These are phyloP conservation scores for Piromyces finnis DNA, from an alignment of 192 early-diverging fungal genomes.

Conservation along the genomic window DNA sequence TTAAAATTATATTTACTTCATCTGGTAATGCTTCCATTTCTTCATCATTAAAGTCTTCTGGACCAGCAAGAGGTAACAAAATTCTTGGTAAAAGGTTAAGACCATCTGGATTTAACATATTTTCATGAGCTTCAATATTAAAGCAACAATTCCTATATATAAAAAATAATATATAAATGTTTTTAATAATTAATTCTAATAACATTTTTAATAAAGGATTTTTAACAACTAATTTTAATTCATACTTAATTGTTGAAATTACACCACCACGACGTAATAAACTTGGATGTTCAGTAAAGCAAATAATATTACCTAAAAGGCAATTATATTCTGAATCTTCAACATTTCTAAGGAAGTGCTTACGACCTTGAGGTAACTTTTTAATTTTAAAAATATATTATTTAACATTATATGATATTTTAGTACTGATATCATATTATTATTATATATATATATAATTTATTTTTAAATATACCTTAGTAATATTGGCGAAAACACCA, in stretches of 20 bases:
- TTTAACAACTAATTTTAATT: background rate
- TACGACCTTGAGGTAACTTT: slow-evolving; percentile 42
- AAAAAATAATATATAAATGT: background rate
- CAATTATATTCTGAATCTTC: slow-evolving; percentile 25
- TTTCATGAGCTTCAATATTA: slow-evolving; percentile 44
- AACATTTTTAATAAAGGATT: background rate
- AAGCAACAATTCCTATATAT: slow-evolving; percentile 56
- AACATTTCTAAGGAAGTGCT: slow-evolving; percentile 41
- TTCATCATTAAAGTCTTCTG: slow-evolving; percentile 82
- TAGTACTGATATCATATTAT: no score
- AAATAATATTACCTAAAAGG: slow-evolving; percentile 67
- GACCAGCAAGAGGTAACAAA: slow-evolving; percentile 74
- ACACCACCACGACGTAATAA: slow-evolving; percentile 81
- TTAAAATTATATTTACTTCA: slow-evolving; percentile 48
- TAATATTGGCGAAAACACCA: slow-evolving; percentile 81
- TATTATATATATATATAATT: no score
- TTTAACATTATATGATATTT: no score
- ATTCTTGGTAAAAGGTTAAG: slow-evolving; percentile 76
- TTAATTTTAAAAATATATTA: no score
- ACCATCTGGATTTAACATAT: slow-evolving; percentile 44
- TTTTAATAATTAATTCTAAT: background rate
- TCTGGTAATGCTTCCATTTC: slow-evolving; percentile 88
- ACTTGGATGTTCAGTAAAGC: slow-evolving; percentile 65
- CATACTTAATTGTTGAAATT: slow-evolving; percentile 69
- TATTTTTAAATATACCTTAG: slow-evolving; percentile 15